phyloP scores from a whole-genome alignment of 305 asterid genomes.

The Fraxinus dipetala region DNA sequence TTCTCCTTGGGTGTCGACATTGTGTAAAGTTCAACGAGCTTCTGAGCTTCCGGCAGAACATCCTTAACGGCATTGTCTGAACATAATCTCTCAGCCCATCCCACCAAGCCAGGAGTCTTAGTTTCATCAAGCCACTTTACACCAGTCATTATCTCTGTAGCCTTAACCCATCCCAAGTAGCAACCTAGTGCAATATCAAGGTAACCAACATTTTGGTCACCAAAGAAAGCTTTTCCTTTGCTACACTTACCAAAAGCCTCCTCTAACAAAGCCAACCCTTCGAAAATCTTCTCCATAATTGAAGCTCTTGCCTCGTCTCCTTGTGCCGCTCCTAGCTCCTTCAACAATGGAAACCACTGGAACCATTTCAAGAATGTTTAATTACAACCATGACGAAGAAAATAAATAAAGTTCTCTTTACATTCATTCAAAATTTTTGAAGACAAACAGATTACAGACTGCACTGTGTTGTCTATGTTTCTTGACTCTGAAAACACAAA shows the following conservation, averaged over 20 bases:
- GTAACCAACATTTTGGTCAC: conserved; percentile 51
- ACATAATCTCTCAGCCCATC: conserved; percentile 37
- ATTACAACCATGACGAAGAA: neutral
- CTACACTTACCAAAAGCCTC: too few relatives aligned
- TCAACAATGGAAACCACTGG: conserved; percentile 41
- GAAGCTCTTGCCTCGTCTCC: conserved; percentile 29
- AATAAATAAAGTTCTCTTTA: too few relatives aligned
- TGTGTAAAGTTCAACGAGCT: conserved; percentile 32
- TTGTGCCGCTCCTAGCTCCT: conserved; percentile 11
- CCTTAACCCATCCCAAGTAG: too few relatives aligned
- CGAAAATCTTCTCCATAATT: conserved; percentile 3
- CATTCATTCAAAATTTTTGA: neutral
- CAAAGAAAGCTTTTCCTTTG: conserved; percentile 44
- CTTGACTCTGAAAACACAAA: neutral
- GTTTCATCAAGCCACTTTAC: conserved; percentile 32
- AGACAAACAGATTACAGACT: neutral
- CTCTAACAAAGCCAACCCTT: too few relatives aligned
- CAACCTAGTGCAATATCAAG: too few relatives aligned
- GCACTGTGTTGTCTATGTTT: neutral
- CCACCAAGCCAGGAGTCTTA: conserved; percentile 34
- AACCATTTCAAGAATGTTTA: conserved; percentile 8
- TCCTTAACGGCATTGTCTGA: conserved; percentile 31
- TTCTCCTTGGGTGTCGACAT: conserved; percentile 16
- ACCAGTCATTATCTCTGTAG: conserved; percentile 13
- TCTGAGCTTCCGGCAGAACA: conserved; percentile 35